Percentiles rank a stretch among this genome's conserved stretches.
phyloP scores from a whole-genome alignment of 2,329 filamentous ascomycete species.

The Mollisiaceae sp. region DNA sequence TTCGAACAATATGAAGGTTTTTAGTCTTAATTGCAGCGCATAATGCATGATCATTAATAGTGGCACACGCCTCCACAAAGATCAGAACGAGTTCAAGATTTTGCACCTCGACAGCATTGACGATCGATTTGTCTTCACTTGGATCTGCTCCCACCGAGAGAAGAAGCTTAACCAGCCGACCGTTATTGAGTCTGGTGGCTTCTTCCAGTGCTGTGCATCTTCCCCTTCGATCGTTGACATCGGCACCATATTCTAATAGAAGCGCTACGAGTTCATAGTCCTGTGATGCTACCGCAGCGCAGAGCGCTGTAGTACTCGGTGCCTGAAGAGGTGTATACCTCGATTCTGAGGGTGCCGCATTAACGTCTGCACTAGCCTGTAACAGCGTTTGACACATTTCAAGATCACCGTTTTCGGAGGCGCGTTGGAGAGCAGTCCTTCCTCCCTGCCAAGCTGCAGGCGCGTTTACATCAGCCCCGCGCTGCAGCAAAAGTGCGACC shows the following conservation, averaged over 20 bases:
- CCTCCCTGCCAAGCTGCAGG: not conserved
- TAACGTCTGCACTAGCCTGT: conserved; percentile 17
- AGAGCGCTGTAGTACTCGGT: conserved; percentile 2
- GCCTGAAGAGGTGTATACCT: not conserved
- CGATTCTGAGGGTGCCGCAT: not conserved
- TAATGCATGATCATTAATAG: not conserved
- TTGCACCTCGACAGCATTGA: not conserved
- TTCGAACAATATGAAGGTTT: not conserved
- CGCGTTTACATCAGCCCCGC: conserved; percentile 16
- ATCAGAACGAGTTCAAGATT: not conserved
- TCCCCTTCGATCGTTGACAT: not conserved
- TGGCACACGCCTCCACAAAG: not conserved
- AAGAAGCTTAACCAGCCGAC: not conserved
- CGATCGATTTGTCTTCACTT: not conserved
- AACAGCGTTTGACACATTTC: conserved; percentile 5
- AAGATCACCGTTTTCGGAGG: not conserved
- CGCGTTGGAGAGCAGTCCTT: conserved; percentile 9
- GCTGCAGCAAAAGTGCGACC: conserved; percentile 12
- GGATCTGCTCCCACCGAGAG: not conserved
- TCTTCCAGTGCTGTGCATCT: not conserved
- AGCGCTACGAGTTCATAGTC: not conserved
- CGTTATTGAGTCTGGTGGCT: not conserved
- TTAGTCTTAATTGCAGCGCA: not conserved
- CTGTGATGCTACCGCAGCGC: conserved; percentile 6
- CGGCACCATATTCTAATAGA: not conserved